Evolutionary conservation across 805 yeast species (phyloP).

Genomic region (Brettanomyces nanus): DNA sequence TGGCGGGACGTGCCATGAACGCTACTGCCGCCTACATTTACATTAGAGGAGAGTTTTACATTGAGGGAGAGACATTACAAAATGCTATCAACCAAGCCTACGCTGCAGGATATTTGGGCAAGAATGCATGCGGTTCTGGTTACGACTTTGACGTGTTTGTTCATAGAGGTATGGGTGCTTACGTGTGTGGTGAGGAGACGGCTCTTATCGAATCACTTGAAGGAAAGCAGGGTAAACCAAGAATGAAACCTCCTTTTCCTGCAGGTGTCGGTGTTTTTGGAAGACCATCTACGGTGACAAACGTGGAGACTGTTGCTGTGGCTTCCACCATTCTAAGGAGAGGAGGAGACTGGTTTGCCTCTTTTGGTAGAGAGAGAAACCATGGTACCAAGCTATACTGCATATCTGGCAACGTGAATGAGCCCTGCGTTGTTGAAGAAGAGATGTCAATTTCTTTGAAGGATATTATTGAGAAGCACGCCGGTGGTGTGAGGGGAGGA

Average conservation of each 20-base stretch:
- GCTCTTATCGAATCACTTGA: conserved; percentile 82
- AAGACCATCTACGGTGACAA: conserved; percentile 85
- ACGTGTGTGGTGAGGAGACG: conserved; percentile 89
- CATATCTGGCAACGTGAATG: conserved; percentile 85
- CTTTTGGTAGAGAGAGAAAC: conserved; percentile 81
- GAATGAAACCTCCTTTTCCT: conserved; percentile 92
- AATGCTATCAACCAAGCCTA: conserved; percentile 84
- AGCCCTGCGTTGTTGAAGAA: conserved; percentile 89
- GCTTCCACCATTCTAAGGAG: conserved; percentile 85
- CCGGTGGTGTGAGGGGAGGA: conserved; percentile 88
- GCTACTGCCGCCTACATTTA: conserved; percentile 90
- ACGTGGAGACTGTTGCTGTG: conserved; percentile 86
- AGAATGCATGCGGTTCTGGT: conserved; percentile 82
- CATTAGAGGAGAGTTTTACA: conserved; percentile 85
- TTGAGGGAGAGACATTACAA: conserved; percentile 69
- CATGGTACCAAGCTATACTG: conserved; percentile 78
- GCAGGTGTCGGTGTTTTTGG: conserved; percentile 91
- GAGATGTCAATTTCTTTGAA: conserved; percentile 86
- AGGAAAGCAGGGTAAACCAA: conserved; percentile 91
- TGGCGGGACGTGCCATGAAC: conserved; percentile 88
- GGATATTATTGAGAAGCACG: conserved; percentile 78
- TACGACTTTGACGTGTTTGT: conserved; percentile 75
- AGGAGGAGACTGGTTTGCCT: conserved; percentile 82
- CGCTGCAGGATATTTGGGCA: conserved; percentile 70
- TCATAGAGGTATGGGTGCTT: conserved; percentile 93